Percentiles rank a stretch among this genome's conserved stretches.
Conservation (phyloP, 768 basidiomycete species). For the Lentinula raphanica region DNA sequence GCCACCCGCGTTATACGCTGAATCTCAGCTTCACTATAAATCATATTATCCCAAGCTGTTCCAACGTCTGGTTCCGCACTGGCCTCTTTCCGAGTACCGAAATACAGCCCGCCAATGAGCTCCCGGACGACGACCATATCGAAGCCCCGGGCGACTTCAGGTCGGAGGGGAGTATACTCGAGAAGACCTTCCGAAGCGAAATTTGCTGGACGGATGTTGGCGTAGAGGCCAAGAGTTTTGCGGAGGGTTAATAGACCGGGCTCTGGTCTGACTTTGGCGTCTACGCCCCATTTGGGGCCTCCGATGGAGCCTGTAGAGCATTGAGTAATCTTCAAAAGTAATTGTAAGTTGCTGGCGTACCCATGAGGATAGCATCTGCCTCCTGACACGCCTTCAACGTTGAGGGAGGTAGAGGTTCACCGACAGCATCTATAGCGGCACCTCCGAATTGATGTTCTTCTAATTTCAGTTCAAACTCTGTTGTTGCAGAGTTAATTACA, state of each 20-base stretch:
- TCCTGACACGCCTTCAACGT: constrained; percentile 87
- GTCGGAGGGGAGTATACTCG: constrained; percentile 82
- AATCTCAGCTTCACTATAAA: constrained; percentile 88
- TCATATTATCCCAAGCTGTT: constrained; percentile 87
- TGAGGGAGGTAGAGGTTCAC: constrained; percentile 78
- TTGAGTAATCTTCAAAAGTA: constrained; percentile 6
- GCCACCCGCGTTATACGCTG: constrained; percentile 94
- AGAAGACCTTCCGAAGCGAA: constrained; percentile 91
- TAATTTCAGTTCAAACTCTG: constrained; percentile 68
- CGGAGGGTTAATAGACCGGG: constrained; percentile 83
- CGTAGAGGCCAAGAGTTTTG: constrained; percentile 92
- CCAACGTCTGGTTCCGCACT: constrained; percentile 58
- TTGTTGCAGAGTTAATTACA: constrained; percentile 54
- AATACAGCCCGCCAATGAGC: constrained; percentile 95
- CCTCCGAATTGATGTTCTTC: constrained; percentile 84
- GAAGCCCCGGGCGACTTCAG: constrained; percentile 74
- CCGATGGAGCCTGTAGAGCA: constrained; percentile 79
- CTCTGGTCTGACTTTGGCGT: constrained; percentile 85
- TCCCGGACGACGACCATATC: constrained; percentile 95
- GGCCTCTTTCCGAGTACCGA: constrained; percentile 88
- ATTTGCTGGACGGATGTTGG: constrained; percentile 95
- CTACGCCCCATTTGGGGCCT: constrained; percentile 98
- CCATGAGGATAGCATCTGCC: constrained; percentile 95
- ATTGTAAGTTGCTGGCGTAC: constrained; percentile 36
- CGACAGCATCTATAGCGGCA: constrained; percentile 81